Conservation (phyloP, 495 filamentous ascomycete species). For the Tuber indicum region DNA sequence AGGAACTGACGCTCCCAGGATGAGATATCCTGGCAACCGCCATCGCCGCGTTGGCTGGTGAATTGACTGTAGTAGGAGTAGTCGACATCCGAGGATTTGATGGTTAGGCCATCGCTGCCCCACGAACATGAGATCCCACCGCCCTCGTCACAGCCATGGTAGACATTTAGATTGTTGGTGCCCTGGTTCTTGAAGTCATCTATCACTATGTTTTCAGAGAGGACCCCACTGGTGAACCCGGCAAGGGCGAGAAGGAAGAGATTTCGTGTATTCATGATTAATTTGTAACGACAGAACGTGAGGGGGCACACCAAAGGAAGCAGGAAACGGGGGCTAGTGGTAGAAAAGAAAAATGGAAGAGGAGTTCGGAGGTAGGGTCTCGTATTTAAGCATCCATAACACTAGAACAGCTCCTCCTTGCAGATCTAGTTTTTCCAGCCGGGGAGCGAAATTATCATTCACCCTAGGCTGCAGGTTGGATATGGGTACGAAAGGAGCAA, state of each 20-base stretch:
- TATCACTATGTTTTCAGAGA: constrained; percentile 48
- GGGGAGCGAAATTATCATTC: neutral
- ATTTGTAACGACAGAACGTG: neutral
- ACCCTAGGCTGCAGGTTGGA: neutral
- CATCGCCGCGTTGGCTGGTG: constrained; percentile 31
- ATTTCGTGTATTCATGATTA: constrained; percentile 13
- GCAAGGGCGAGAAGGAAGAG: constrained; percentile 16
- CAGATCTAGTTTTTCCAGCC: neutral
- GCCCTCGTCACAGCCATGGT: constrained; percentile 62
- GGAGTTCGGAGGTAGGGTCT: neutral
- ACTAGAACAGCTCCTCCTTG: neutral
- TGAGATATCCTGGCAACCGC: constrained; percentile 56
- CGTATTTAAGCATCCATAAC: neutral
- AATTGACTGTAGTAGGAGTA: constrained; percentile 65
- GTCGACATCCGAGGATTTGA: constrained; percentile 62
- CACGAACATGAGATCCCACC: constrained; percentile 50
- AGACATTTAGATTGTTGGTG: constrained; percentile 59
- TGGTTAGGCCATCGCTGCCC: constrained; percentile 48
- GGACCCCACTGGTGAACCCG: neutral
- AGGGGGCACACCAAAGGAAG: neutral
- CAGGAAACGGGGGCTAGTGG: neutral
- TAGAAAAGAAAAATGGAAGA: neutral
- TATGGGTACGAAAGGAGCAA: neutral
- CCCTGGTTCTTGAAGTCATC: constrained; percentile 55
- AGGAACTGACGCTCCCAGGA: constrained; percentile 55